Evolutionary conservation across 139 green algal species (phyloP), one percentile per base, ranked within the genome.

Genomic region (Edaphochlamys debaryana): DNA sequence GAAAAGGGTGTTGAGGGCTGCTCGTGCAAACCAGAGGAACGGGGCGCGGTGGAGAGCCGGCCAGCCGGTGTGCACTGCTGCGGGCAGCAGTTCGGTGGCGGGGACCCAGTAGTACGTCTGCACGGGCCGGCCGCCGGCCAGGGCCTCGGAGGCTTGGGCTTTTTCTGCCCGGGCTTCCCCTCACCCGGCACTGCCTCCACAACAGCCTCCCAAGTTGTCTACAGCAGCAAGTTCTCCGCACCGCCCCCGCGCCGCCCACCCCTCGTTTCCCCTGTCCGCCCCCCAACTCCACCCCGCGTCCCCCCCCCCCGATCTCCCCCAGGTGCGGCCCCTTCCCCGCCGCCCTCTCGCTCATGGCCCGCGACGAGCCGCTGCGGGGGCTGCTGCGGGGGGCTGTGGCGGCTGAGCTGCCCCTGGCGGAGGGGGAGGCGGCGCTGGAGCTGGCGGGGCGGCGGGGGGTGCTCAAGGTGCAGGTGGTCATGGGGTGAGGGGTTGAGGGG

Each of bases 271-370:
- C 6, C 30, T 22, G 30, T 7, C 0, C 11, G n/a, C n/a, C 3
- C 13, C 3, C 30, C 11, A 30, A 6, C 9, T 2, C 45, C 15
- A 13, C 40, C 5, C 22, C 1, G 3, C 37, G 17, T 64, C 42
- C 17, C 41, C 4, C 30, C 45, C 58, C 3, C 69, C 41, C 60
- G 29, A n/a, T 62, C 40, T 8, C 20, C 17, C 48, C 23, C 87
- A 91, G 92, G 70, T 96, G 93, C 84, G 93, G 93, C 1, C 93
- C 93, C 20, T 92, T 95, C 48, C 79, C 87, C 36, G 85, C 84
- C 13, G 92, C 92, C 25, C 69, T 96, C 19, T 42, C 64, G 19
- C 56, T 90, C 27, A 79, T 96, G 86, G 58, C 69, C 32, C 32
- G 70, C 13, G 84, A 92, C 23, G 41, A 29, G 22, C 32, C 40